Base-by-base conservation (phyloP, 352 stramenopile genomes). In the Pythium chondricola region DNA sequence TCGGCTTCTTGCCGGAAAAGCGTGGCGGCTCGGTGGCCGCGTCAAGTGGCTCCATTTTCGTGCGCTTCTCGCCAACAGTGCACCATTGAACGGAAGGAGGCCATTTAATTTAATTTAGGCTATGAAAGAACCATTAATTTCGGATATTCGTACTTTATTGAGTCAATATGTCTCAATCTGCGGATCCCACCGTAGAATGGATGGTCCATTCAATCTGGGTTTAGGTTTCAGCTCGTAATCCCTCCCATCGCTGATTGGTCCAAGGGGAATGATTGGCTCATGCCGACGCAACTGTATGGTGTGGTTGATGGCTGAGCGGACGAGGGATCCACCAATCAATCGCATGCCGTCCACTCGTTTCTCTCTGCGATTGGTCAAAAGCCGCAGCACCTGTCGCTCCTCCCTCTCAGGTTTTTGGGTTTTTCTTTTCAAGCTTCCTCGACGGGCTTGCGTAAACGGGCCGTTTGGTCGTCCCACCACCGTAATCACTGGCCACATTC, bases 1-100 rank as follows among this genome's bases (percentile, higher is more conserved):
- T 30, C 22, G 18, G n/a, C 17, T 21, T 31, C 40, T 75, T 67
- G 11, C 79, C 79, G 0, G 79, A 90, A 48, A 90, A 90, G 38
- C 74, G 75, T 35, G 60, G 61, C 13, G 75, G 79, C 18, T 53
- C 54, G 10, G 18, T 11, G 1, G 50, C 2, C 6, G 39, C 41
- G 17, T 43, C 53, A 48, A 55, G 45, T 56, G 53, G 53, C 44
- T 61, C 48, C 55, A 63, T 63, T 22, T 46, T 58, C 29, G 16
- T 47, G n/a, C 14, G 13, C 13, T 32, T 59, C 25, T 27, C 29
- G 36, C 26, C 24, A 53, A 43, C 26, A 31, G 36, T 31, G 32
- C 45, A 37, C 21, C 43, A 50, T 45, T 18, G 13, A 16, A 9
- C 16, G n/a, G 25, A 9, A 38, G 17, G 14, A 29, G 22, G 26